These are phyloP conservation scores for Nigrospora oryzae DNA, from an alignment of 2,329 filamentous ascomycete species.

Conservation along the genomic window DNA sequence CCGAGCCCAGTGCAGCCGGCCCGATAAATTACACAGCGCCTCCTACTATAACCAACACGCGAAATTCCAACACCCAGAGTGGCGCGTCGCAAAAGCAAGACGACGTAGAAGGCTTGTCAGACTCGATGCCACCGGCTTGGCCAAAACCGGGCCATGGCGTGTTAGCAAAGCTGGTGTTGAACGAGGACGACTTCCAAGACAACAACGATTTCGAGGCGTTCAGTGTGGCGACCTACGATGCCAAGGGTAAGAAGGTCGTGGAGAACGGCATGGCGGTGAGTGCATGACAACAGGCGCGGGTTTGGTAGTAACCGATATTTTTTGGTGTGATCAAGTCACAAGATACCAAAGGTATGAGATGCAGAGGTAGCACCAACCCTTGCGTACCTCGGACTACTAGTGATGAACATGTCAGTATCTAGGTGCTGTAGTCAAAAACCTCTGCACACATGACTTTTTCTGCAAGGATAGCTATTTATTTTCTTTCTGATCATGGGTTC, in stretches of 20 bases:
- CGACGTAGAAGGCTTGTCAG: conserved; percentile 15
- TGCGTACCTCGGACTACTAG: no score
- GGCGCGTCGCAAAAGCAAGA: conserved; percentile 3
- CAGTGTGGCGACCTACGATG: conserved; percentile 23
- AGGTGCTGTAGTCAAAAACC: no score
- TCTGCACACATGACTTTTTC: no score
- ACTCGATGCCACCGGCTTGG: conserved; percentile 21
- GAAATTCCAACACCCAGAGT: conserved; percentile 2
- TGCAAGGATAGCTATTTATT: no score
- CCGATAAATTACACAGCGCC: conserved; percentile 22
- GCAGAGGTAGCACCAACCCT: no score
- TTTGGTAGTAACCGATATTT: no score
- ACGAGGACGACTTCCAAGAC: conserved; percentile 19
- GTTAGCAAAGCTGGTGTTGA: conserved; percentile 15
- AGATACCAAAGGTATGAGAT: no score
- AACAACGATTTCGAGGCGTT: conserved; percentile 24
- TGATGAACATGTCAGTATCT: no score
- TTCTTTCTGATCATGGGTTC: no score
- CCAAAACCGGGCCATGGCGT: conserved; percentile 20
- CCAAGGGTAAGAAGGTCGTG: conserved; percentile 17
- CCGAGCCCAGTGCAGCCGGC: conserved; percentile 24
- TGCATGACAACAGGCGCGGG: neutral
- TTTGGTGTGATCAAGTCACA: no score
- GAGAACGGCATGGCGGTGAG: conserved; percentile 19
- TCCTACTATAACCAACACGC: conserved; percentile 3